Conservation (phyloP, 495 filamentous ascomycete species). For the Cenococcum geophilum region DNA sequence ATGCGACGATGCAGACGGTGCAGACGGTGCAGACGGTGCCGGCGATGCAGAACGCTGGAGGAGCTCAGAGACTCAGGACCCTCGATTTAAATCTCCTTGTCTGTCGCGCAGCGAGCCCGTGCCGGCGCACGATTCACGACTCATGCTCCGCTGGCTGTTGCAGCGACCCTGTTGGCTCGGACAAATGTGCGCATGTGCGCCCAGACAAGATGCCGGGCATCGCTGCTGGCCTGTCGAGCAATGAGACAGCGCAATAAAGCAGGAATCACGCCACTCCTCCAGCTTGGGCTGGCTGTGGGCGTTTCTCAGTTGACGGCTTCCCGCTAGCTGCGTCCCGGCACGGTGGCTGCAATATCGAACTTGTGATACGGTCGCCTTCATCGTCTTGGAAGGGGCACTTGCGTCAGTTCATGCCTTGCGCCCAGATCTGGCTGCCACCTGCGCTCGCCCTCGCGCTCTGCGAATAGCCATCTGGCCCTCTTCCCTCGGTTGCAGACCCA, state of each 20-base stretch:
- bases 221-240: not conserved
- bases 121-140: too few species aligned
- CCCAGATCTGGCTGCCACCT: not conserved
- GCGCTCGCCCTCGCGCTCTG: not conserved
- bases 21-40: not conserved
- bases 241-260: not conserved
- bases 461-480: not conserved
- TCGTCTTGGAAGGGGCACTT: not conserved
- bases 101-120: too few species aligned
- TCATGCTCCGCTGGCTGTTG: too few species aligned
- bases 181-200: not conserved
- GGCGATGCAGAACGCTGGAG: too few species aligned
- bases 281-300: not conserved
- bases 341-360: not conserved
- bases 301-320: not conserved
- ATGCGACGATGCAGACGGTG: too few species aligned
- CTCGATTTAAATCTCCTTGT: too few species aligned
- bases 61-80: too few species aligned
- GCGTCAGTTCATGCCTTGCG: not conserved
- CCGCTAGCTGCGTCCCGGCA: not conserved
- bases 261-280: conserved; percentile 4
- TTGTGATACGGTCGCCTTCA: not conserved
- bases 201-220: not conserved
- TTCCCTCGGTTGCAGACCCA: not conserved
- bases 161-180: not conserved